Conservation (phyloP, 2,329 filamentous ascomycete species). For the Apiospora koreana region DNA sequence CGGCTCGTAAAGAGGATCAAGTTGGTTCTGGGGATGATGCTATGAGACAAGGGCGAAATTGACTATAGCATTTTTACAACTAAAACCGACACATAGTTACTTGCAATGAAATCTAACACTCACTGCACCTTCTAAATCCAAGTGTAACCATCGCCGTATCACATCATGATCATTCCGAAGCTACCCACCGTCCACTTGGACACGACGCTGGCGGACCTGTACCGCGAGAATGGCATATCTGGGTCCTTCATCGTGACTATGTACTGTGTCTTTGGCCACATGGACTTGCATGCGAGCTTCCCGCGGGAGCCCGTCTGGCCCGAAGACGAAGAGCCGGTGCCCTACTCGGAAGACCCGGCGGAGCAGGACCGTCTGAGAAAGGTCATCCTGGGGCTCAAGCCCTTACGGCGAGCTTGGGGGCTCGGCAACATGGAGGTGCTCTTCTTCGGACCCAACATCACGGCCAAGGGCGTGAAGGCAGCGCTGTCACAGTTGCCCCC, state of each 20-base stretch:
- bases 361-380: conserved; percentile 21
- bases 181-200: conserved; percentile 18
- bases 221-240: conserved; percentile 21
- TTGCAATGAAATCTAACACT: background rate
- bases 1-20: background rate
- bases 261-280: conserved; percentile 25
- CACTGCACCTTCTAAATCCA: too few species aligned
- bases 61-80: background rate
- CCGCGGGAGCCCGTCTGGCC: conserved; percentile 23
- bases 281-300: conserved; percentile 25
- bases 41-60: background rate
- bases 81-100: background rate
- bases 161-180: conserved; percentile 3
- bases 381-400: conserved; percentile 25
- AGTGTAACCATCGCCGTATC: background rate
- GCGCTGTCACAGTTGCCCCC: conserved; percentile 23
- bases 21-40: background rate
- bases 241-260: conserved; percentile 25
- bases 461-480: conserved; percentile 17
- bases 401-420: conserved; percentile 24
- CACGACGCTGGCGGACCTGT: conserved; percentile 25
- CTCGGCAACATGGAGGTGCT: conserved; percentile 25
- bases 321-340: conserved; percentile 27
- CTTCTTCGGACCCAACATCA: conserved; percentile 23
- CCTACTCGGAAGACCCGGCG: conserved; percentile 17